These are phyloP conservation scores for Lachancea meyersii DNA, from an alignment of 805 yeast species.

Conservation along the genomic window DNA sequence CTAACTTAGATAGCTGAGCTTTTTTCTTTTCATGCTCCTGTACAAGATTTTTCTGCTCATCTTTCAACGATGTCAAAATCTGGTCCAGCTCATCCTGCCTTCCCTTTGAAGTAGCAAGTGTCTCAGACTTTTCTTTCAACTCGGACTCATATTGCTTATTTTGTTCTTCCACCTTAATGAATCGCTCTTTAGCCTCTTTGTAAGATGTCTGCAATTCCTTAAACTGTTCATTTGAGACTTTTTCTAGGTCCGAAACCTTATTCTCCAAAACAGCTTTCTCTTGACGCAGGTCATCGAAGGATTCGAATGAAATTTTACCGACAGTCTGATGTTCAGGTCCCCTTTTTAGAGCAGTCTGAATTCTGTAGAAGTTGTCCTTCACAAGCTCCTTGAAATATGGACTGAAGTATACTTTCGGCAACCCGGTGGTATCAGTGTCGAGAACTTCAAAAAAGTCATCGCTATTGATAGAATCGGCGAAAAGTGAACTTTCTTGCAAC, in stretches of 20 bases:
- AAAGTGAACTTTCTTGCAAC: constrained; percentile 51
- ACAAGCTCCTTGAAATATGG: constrained; percentile 55
- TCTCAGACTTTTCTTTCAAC: not conserved
- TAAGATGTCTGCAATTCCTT: constrained; percentile 18
- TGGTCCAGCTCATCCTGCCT: constrained; percentile 4
- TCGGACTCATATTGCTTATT: not conserved
- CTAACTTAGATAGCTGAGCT: constrained; percentile 32
- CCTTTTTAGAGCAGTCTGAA: constrained; percentile 62
- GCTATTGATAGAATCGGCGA: constrained; percentile 43
- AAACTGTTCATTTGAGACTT: constrained; percentile 20
- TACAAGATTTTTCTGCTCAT: constrained; percentile 21
- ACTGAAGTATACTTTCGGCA: constrained; percentile 77
- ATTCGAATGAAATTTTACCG: constrained; percentile 54
- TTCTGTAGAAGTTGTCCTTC: constrained; percentile 62
- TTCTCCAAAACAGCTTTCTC: constrained; percentile 32
- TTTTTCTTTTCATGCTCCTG: constrained; percentile 31
- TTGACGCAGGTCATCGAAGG: constrained; percentile 37
- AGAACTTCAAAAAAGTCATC: constrained; percentile 37
- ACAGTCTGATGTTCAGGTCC: constrained; percentile 72
- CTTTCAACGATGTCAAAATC: constrained; percentile 18
- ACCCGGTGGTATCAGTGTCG: constrained; percentile 70
- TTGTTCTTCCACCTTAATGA: not conserved
- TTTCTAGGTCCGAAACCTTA: constrained; percentile 30
- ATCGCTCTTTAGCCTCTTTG: constrained; percentile 2
- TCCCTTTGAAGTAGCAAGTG: not conserved